phyloP scores from a whole-genome alignment of 306 rosid species.

The Begonia fuchsioides region DNA sequence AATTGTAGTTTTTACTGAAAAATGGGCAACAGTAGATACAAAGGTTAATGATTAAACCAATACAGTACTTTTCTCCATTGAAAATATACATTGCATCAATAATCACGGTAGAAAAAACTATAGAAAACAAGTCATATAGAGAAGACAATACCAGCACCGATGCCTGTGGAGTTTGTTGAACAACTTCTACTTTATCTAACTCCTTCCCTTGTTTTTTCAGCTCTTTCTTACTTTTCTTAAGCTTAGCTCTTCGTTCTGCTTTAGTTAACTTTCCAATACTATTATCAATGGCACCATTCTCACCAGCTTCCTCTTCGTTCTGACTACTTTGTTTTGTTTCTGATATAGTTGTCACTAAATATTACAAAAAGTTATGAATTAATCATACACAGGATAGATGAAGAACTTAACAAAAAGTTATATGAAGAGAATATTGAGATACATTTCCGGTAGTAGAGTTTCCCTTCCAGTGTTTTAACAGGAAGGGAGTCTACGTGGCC shows the following conservation, averaged over 20 bases:
- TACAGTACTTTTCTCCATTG: neutral
- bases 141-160: constrained; percentile 51
- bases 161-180: constrained; percentile 56
- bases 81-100: neutral
- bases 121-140: constrained; percentile 3
- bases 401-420: neutral
- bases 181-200: constrained; percentile 24
- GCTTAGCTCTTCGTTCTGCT: constrained; percentile 77
- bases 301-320: constrained; percentile 14
- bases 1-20: constrained; percentile 1
- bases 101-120: neutral
- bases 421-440: neutral
- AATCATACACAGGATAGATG: neutral
- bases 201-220: constrained; percentile 65
- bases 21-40: neutral
- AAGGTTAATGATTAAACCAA: neutral
- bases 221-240: constrained; percentile 56
- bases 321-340: constrained; percentile 22
- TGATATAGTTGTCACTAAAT: constrained; percentile 20
- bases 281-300: constrained; percentile 20
- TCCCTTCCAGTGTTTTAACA: constrained; percentile 67
- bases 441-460: constrained; percentile 56
- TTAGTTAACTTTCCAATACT: constrained; percentile 54
- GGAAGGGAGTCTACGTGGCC: constrained; percentile 88
- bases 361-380: no score